Evolutionary conservation across 495 filamentous ascomycete genomes (phyloP).

Genomic region (Tuber magnatum): DNA sequence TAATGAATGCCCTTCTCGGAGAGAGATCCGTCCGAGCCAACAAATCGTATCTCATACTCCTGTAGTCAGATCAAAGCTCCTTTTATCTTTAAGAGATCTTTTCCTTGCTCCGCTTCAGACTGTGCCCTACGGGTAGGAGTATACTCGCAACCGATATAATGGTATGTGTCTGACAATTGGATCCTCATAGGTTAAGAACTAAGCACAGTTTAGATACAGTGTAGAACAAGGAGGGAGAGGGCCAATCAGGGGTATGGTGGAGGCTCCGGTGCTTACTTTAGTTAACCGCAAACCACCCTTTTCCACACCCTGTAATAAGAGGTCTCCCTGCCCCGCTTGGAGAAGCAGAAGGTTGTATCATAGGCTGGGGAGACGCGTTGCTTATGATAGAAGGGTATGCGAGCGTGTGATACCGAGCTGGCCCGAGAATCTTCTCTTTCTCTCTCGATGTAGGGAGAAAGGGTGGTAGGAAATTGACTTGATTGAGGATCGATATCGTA

Average conservation of each 20-base stretch:
- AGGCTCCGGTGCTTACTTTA: background rate
- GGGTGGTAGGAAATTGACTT: no score
- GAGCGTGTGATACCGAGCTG: background rate
- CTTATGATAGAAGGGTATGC: background rate
- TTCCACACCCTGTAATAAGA: background rate
- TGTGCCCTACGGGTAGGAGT: slow-evolving; percentile 8
- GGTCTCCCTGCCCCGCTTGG: background rate
- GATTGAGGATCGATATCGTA: no score
- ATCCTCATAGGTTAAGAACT: slow-evolving; percentile 27
- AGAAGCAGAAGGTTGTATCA: background rate
- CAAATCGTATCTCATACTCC: slow-evolving; percentile 23
- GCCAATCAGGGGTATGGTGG: background rate
- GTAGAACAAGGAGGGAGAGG: background rate
- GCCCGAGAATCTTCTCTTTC: no score
- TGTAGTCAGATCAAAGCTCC: slow-evolving; percentile 17
- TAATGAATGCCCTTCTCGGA: slow-evolving; percentile 30
- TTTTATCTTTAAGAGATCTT: slow-evolving; percentile 8
- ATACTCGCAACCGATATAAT: slow-evolving; percentile 29
- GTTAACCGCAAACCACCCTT: background rate
- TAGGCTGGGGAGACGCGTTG: background rate
- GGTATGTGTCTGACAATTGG: slow-evolving; percentile 24
- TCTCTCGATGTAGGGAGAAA: no score
- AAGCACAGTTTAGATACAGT: background rate
- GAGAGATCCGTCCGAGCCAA: slow-evolving; percentile 23
- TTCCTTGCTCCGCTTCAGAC: slow-evolving; percentile 11